Evolutionary conservation across 2,329 filamentous ascomycete species (phyloP), one percentile per base, ranked within the genome.

Genomic region (Thermothelomyces thermophilus): DNA sequence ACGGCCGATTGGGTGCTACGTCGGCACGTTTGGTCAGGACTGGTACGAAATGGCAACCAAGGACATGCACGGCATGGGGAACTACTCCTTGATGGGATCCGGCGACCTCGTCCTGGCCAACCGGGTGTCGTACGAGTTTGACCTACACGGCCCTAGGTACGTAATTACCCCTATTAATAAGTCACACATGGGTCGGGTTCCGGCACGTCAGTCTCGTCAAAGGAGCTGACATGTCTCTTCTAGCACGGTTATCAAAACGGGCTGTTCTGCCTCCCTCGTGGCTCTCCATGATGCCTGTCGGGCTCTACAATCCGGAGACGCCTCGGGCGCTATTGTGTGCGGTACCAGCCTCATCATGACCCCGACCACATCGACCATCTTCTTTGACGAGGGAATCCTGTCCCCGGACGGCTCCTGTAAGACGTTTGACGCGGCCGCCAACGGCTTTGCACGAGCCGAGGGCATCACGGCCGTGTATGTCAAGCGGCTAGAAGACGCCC

Each of bases 401-500:
- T 46, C 43, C 9, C 51, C 46, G 2, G 42, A 46, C 4, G 31
- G 22, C 7, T 36, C 26, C 2, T 50, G 46, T 19, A 31, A 46
- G 2, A 43, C 44, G 1, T 53, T 53, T 30, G 42, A 47, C 10
- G 54, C 58, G 2, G 58, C 58, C 19, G 75, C 70, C 1, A 65
- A 71, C 50, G 76, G 76, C 0, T 80, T 76, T 56, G 72, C 65
- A 0, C 65, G 74, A 67, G 74, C 73, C 9, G 79, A 82, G 44
- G 77, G 76, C 10, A 41, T 53, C 13, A 39, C 41, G 1, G 49
- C 58, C 7, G 62, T 66, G 1, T 66, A 49, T n/a, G 8, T 57
- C 14, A 53, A 57, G 52, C 8, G 26, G 3, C 39, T 55, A 3
- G 16, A 2, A 3, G 61, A 61, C 28, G 65, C 64, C n/a, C 51